Percentiles rank a stretch among this genome's conserved stretches.
Evolutionary conservation across 257 asterid genomes (phyloP).

Genomic region (Solanum habrochaites): DNA sequence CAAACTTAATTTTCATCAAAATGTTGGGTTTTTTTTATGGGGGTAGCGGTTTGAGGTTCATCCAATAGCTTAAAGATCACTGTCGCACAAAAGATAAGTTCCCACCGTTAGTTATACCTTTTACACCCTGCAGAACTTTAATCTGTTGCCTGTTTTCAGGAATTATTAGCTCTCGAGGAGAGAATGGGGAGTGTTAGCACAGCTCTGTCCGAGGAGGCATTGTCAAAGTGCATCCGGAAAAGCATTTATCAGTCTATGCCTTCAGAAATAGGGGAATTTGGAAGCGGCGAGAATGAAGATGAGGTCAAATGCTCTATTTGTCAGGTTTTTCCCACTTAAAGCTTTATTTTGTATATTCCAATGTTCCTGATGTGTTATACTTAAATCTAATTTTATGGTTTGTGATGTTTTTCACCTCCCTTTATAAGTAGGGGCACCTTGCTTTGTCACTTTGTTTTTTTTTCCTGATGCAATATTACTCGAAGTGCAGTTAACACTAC

Average conservation of each 20-base stretch:
- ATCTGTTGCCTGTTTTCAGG: constrained; percentile 28
- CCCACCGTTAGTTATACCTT: background rate
- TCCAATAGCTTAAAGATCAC: background rate
- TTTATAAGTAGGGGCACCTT: background rate
- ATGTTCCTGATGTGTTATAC: background rate
- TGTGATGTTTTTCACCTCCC: background rate
- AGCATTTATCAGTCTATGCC: constrained; percentile 26
- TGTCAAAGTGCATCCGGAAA: constrained; percentile 50
- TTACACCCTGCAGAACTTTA: background rate
- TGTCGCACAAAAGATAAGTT: background rate
- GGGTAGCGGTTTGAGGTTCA: background rate
- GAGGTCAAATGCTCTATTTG: constrained; percentile 76
- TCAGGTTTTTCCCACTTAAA: constrained; percentile 38
- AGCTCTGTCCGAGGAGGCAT: constrained; percentile 66
- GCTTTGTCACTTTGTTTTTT: background rate
- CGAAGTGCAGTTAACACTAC: background rate
- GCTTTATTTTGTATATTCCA: background rate
- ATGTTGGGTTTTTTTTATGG: background rate
- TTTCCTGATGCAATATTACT: background rate
- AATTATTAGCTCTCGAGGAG: constrained; percentile 82
- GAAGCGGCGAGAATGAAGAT: constrained; percentile 28
- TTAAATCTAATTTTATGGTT: background rate
- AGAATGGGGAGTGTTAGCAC: constrained; percentile 93
- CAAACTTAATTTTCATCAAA: background rate
- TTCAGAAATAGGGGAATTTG: constrained; percentile 11